phyloP scores from a whole-genome alignment of 805 yeast genomes.

The Candida loeiensis region DNA sequence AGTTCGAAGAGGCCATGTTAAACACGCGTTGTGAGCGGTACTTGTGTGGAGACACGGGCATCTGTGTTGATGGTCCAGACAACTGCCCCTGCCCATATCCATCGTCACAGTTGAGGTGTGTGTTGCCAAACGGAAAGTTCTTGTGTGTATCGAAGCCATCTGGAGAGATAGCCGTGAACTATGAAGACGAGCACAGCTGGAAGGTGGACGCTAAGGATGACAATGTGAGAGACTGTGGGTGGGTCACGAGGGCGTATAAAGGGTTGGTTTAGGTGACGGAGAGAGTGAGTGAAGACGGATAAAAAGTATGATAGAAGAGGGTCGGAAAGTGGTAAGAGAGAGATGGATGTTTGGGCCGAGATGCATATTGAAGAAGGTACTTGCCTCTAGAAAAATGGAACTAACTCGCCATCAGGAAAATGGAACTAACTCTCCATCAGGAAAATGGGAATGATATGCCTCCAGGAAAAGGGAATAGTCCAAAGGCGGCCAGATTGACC shows the following conservation, averaged over 20 bases:
- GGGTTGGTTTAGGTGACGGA: conserved; percentile 32
- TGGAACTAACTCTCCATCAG: no score
- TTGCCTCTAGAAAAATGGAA: no score
- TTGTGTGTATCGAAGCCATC: conserved; percentile 86
- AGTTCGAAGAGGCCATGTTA: conserved; percentile 37
- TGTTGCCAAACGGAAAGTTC: conserved; percentile 63
- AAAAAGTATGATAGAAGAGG: background rate
- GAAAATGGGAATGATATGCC: no score
- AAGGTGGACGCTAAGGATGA: conserved; percentile 49
- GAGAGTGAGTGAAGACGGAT: background rate
- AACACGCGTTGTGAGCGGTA: conserved; percentile 55
- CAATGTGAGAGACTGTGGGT: conserved; percentile 71
- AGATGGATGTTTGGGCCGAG: no score
- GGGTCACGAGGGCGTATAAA: conserved; percentile 71
- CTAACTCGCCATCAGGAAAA: no score
- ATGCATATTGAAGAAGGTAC: no score
- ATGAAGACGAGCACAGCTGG: conserved; percentile 44
- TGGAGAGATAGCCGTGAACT: conserved; percentile 27
- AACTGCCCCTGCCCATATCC: conserved; percentile 94
- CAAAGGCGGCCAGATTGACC: no score
- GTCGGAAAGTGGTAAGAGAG: background rate
- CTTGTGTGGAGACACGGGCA: conserved; percentile 78
- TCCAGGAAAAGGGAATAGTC: no score
- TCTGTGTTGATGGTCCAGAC: conserved; percentile 64
- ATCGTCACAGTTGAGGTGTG: conserved; percentile 76